These are phyloP conservation scores for Camellia lanceoleosa DNA, from an alignment of 148 eudicot species.

Conservation along the genomic window DNA sequence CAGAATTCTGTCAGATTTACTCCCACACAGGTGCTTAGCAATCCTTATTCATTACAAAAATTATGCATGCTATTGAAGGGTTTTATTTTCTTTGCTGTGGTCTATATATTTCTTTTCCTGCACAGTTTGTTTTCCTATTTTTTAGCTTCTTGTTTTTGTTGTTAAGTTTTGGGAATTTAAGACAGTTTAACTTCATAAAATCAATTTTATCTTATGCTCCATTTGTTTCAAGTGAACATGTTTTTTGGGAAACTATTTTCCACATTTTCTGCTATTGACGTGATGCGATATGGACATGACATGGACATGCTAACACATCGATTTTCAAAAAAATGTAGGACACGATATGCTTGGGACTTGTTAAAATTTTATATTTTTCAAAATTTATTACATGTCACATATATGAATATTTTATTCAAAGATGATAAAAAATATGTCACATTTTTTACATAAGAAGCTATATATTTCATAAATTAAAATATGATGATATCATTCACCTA, in stretches of 20 bases:
- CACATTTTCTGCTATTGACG: too few species aligned
- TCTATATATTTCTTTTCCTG: slow-evolving; percentile 1
- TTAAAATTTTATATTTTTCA: too few species aligned
- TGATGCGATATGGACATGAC: too few species aligned
- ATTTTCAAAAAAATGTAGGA: too few species aligned
- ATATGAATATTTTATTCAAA: too few species aligned
- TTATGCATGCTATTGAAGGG: not conserved
- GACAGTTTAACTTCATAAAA: not conserved
- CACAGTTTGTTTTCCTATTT: not conserved
- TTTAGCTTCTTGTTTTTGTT: not conserved
- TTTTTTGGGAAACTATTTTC: not conserved
- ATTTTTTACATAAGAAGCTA: too few species aligned
- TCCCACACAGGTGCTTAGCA: slow-evolving; percentile 67
- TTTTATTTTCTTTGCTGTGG: slow-evolving; percentile 2
- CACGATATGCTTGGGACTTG: too few species aligned
- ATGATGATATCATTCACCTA: too few species aligned
- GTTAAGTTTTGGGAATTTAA: not conserved
- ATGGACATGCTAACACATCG: too few species aligned
- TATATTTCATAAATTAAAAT: too few species aligned
- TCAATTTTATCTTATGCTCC: not conserved
- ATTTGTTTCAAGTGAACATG: not conserved
- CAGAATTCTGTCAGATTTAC: slow-evolving; percentile 94
- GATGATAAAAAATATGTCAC: too few species aligned
- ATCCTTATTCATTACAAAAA: not conserved
- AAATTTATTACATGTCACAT: too few species aligned